phyloP scores from a whole-genome alignment of 257 asterid species.

The Mentha longifolia region DNA sequence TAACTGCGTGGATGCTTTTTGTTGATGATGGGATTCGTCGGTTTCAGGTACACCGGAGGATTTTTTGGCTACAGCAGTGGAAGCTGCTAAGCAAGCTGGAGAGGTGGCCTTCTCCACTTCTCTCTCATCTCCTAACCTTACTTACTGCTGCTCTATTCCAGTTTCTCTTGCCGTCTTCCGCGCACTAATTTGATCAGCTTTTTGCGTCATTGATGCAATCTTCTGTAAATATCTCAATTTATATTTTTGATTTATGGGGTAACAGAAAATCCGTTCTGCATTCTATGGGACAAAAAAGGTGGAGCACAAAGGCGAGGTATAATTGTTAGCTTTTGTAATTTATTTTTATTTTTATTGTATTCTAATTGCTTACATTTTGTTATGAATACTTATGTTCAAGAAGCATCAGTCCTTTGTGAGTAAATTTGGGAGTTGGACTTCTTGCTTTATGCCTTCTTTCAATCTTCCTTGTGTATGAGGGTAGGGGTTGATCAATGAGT shows the following conservation, averaged over 20 bases:
- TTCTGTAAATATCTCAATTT: neutral
- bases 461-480: neutral
- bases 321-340: neutral
- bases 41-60: constrained; percentile 55
- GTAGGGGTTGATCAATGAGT: neutral
- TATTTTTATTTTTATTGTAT: neutral
- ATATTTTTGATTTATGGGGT: neutral
- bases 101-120: constrained; percentile 46
- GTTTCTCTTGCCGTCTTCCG: neutral
- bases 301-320: constrained; percentile 87
- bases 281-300: constrained; percentile 69
- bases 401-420: neutral
- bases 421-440: neutral
- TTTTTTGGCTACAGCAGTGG: constrained; percentile 65
- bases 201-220: neutral
- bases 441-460: neutral
- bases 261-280: constrained; percentile 67
- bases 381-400: neutral
- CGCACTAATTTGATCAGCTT: neutral
- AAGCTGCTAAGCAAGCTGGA: constrained; percentile 76
- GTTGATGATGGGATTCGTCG: constrained; percentile 11
- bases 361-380: constrained; percentile 8
- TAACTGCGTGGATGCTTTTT: neutral
- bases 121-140: neutral
- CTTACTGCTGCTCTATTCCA: neutral